Percentiles rank a stretch among this genome's conserved stretches.
Conservation (phyloP, 2,329 filamentous ascomycete species). For the Colletotrichum noveboracense region DNA sequence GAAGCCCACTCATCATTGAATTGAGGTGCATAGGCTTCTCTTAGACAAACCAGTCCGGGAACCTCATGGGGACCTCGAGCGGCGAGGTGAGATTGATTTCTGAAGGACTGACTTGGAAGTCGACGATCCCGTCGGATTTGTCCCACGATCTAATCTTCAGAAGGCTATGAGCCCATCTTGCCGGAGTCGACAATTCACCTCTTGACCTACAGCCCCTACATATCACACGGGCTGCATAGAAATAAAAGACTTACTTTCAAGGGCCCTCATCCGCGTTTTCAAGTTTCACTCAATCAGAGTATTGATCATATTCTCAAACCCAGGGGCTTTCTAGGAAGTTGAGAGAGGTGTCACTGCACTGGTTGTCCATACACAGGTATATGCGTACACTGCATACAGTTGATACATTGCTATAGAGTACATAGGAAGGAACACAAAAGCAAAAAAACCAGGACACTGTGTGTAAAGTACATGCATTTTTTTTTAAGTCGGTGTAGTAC, state of each 20-base stretch:
- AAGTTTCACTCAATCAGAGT: neutral
- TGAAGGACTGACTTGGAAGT: neutral
- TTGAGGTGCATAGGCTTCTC: neutral
- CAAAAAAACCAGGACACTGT: neutral
- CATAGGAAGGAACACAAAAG: no score
- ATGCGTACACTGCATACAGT: no score
- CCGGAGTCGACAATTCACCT: neutral
- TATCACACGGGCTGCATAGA: neutral
- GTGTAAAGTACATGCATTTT: neutral
- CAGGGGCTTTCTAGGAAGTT: neutral
- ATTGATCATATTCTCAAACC: neutral
- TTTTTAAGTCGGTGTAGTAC: neutral
- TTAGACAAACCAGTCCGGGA: neutral
- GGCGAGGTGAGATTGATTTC: neutral
- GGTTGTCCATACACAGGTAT: no score
- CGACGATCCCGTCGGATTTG: neutral
- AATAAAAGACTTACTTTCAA: neutral
- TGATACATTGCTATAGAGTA: no score
- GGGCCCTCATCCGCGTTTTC: neutral
- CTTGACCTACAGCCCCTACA: neutral
- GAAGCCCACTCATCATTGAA: neutral
- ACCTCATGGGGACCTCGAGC: neutral
- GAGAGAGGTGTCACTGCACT: neutral
- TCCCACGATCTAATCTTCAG: neutral
- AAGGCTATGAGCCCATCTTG: neutral